These are phyloP conservation scores for Ceratonia siliqua DNA, from an alignment of 306 rosid species.

Conservation along the genomic window DNA sequence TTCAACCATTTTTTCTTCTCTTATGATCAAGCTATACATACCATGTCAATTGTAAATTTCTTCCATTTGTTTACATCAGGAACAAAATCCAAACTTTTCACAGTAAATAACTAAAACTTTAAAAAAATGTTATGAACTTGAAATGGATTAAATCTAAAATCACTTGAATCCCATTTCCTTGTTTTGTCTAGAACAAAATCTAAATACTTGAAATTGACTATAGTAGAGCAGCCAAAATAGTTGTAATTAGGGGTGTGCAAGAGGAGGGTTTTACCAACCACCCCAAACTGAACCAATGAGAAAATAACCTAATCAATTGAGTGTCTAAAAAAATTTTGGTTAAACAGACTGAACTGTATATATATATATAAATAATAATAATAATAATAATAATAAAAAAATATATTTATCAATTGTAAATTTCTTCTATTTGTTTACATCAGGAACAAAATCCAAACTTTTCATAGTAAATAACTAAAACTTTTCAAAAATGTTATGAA, in stretches of 20 bases:
- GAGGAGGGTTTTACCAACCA: too few species aligned
- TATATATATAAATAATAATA: too few species aligned
- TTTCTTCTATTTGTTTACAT: not conserved
- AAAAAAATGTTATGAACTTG: not conserved
- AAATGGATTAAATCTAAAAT: not conserved
- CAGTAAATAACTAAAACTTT: constrained; percentile 20
- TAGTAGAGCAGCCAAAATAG: too few species aligned
- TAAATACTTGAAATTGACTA: constrained; percentile 5
- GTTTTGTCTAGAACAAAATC: constrained; percentile 3
- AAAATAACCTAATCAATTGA: too few species aligned
- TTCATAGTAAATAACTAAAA: constrained; percentile 21
- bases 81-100: not conserved
- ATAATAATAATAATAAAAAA: too few species aligned
- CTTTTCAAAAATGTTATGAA: not conserved
- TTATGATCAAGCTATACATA: not conserved
- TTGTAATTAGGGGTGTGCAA: too few species aligned
- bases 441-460: not conserved
- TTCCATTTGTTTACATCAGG: not conserved
- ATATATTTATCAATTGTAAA: not conserved
- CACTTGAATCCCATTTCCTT: not conserved
- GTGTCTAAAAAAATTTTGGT: too few species aligned
- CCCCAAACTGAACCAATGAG: too few species aligned
- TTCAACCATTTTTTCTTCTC: not conserved
- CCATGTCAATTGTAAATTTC: not conserved
- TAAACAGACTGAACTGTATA: too few species aligned